Percentiles rank a stretch among this genome's conserved stretches.
Conservation (phyloP, 495 filamentous ascomycete species). For the Bacidia gigantensis region DNA sequence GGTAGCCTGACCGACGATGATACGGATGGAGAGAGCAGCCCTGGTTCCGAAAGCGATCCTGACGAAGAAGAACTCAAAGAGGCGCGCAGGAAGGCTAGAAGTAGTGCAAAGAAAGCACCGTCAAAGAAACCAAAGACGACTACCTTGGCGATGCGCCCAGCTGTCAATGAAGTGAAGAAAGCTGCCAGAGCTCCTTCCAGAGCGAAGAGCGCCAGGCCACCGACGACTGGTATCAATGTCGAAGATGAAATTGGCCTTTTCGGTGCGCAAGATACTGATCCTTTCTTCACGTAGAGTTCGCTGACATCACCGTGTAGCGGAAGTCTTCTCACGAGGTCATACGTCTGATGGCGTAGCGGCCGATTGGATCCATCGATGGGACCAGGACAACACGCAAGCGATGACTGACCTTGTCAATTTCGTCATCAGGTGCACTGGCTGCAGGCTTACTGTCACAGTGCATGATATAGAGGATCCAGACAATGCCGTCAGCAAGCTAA, state of each 20-base stretch:
- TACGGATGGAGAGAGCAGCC: conserved; percentile 37
- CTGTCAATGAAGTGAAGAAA: conserved; percentile 29
- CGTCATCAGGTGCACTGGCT: conserved; percentile 69
- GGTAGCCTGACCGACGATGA: conserved; percentile 34
- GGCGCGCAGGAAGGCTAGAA: conserved; percentile 34
- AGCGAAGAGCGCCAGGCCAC: conserved; percentile 48
- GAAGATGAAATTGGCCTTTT: conserved; percentile 44
- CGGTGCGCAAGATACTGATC: conserved; percentile 36
- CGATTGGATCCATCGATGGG: conserved; percentile 65
- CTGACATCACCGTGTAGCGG: conserved; percentile 36
- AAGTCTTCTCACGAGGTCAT: conserved; percentile 63
- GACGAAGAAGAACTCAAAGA: conserved; percentile 53
- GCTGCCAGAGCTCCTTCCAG: conserved; percentile 37
- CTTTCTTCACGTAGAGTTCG: background rate
- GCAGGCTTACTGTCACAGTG: conserved; percentile 53
- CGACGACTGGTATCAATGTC: conserved; percentile 38
- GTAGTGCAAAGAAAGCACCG: conserved; percentile 40
- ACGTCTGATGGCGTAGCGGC: conserved; percentile 61
- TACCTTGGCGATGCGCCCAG: conserved; percentile 36
- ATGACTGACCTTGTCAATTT: conserved; percentile 82
- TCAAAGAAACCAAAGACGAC: conserved; percentile 44
- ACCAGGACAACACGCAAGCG: conserved; percentile 48
- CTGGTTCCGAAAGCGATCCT: conserved; percentile 37
- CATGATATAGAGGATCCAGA: conserved; percentile 82
- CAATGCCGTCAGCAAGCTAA: conserved; percentile 51